phyloP scores from a whole-genome alignment of 1,284 basidiomycete genomes.

The Takashimella tepidaria region DNA sequence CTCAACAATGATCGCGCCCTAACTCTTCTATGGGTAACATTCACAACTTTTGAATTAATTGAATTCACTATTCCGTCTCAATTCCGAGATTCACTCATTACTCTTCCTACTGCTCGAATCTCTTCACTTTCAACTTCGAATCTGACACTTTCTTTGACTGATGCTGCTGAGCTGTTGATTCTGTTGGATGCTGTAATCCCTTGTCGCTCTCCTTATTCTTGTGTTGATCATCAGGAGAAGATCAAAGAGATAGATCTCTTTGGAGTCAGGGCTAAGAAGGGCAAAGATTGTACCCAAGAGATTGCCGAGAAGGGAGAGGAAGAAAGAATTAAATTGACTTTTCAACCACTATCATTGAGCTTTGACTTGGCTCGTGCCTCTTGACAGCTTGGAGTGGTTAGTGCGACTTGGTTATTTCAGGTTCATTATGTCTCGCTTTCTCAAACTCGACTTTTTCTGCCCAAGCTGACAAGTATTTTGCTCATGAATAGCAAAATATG shows the following conservation, averaged over 20 bases:
- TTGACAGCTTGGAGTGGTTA: background rate
- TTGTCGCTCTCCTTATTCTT: background rate
- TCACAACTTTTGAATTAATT: background rate
- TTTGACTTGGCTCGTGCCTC: background rate
- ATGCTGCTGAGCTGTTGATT: background rate
- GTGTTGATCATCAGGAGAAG: background rate
- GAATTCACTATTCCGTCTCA: background rate
- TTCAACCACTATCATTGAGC: background rate
- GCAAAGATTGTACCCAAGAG: background rate
- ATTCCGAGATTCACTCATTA: too few relatives aligned
- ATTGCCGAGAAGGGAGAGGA: background rate
- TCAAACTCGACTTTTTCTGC: background rate
- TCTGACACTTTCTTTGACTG: background rate
- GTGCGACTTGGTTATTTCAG: too few relatives aligned
- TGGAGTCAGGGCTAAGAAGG: background rate
- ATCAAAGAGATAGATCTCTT: background rate
- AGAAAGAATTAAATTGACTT: background rate
- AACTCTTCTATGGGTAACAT: background rate
- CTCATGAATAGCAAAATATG: background rate
- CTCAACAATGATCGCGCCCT: background rate
- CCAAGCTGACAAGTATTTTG: background rate
- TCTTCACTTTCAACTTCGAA: background rate
- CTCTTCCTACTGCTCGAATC: background rate
- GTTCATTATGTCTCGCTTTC: too few relatives aligned
- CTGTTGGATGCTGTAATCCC: background rate